Evolutionary conservation across 331 rosid species (phyloP).

Genomic region (Quercus phellos): DNA sequence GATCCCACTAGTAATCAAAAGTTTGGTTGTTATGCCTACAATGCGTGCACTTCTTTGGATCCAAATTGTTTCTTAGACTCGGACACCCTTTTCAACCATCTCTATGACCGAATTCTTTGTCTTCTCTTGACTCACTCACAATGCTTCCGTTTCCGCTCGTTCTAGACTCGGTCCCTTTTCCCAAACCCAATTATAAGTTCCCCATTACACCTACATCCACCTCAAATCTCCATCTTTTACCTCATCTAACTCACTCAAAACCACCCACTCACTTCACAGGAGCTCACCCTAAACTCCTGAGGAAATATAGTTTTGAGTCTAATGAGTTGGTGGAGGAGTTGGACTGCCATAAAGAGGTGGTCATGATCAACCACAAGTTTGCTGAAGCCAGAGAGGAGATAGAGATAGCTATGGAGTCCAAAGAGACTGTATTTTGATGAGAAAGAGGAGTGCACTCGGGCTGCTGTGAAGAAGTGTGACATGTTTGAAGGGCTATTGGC

Average conservation of each 20-base stretch:
- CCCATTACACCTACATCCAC: neutral
- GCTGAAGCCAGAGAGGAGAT: conserved; percentile 94
- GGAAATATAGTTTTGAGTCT: conserved; percentile 27
- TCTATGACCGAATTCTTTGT: conserved; percentile 15
- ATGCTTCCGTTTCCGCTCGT: conserved; percentile 7
- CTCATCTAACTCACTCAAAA: neutral
- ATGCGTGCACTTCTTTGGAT: no score
- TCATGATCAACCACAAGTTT: conserved; percentile 74
- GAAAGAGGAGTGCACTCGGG: conserved; percentile 83
- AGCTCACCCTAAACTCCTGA: conserved; percentile 9
- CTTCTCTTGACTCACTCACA: conserved; percentile 9
- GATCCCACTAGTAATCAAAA: no score
- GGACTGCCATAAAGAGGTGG: conserved; percentile 66
- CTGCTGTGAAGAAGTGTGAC: conserved; percentile 59
- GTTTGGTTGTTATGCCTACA: no score
- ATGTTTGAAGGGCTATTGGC: conserved; percentile 51
- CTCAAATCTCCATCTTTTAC: conserved; percentile 25
- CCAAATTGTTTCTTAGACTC: conserved; percentile 19
- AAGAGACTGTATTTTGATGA: conserved; percentile 89
- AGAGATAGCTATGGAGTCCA: conserved; percentile 87
- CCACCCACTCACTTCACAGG: conserved; percentile 13
- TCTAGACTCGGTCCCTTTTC: conserved; percentile 3
- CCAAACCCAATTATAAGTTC: neutral
- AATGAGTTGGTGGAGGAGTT: conserved; percentile 24
- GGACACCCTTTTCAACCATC: conserved; percentile 15